These are phyloP conservation scores for Dendrobium officinale DNA, from an alignment of 106 monocot species.

Conservation along the genomic window DNA sequence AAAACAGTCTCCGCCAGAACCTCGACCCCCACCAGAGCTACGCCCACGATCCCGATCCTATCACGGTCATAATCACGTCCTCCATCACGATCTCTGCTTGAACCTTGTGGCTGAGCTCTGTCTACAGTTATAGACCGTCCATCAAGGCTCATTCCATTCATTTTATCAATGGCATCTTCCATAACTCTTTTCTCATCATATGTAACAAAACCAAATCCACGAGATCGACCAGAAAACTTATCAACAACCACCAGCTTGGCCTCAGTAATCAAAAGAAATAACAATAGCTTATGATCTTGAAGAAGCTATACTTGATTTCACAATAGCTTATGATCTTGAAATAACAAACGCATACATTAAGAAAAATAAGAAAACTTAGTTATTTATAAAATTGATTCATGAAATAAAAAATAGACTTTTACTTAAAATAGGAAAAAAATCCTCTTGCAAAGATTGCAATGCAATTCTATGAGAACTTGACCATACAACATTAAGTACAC, in stretches of 20 bases:
- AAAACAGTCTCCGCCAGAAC: constrained; percentile 67
- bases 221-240: constrained; percentile 73
- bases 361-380: too few species aligned
- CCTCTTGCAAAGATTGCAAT: too few species aligned
- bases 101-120: constrained; percentile 82
- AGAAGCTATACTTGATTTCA: too few species aligned
- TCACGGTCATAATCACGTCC: constrained; percentile 61
- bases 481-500: too few species aligned
- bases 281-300: too few species aligned
- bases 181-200: constrained; percentile 78
- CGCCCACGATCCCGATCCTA: constrained; percentile 35
- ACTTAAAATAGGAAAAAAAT: too few species aligned
- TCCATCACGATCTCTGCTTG: constrained; percentile 47
- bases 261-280: too few species aligned
- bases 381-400: too few species aligned
- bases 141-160: constrained; percentile 95
- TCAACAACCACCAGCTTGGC: constrained; percentile 50
- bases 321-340: too few species aligned
- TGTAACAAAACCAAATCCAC: constrained; percentile 93
- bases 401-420: too few species aligned
- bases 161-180: constrained; percentile 93
- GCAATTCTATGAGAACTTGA: too few species aligned
- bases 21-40: constrained; percentile 17
- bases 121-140: constrained; percentile 89
- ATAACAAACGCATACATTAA: too few species aligned